These are phyloP conservation scores for Lactarius indigo DNA, from an alignment of 768 basidiomycete genomes.

Conservation along the genomic window DNA sequence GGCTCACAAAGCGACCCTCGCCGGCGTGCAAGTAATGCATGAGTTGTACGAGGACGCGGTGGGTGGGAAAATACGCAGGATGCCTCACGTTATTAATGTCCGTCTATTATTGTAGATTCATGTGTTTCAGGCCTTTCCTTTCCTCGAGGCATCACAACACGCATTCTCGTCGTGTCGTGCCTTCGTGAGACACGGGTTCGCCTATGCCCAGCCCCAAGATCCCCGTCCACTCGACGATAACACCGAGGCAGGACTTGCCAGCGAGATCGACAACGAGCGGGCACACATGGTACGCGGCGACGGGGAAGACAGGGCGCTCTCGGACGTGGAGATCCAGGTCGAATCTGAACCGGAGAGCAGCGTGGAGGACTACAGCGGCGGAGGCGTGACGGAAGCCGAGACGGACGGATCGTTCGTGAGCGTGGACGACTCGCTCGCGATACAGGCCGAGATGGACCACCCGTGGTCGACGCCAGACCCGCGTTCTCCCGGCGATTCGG, in stretches of 20 bases:
- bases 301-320: conserved; percentile 50
- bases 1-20: conserved; percentile 87
- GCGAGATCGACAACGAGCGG: conserved; percentile 67
- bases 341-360: conserved; percentile 17
- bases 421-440: conserved; percentile 15
- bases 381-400: conserved; percentile 20
- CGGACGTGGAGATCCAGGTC: not conserved
- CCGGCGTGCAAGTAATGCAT: conserved; percentile 82
- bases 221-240: conserved; percentile 50
- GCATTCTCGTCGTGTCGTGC: conserved; percentile 68
- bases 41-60: conserved; percentile 92
- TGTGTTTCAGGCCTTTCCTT: conserved; percentile 88
- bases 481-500: conserved; percentile 7
- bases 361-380: not conserved
- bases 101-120: conserved; percentile 55
- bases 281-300: conserved; percentile 71
- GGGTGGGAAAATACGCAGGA: conserved; percentile 30
- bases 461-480: conserved; percentile 1
- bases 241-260: conserved; percentile 58
- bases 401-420: conserved; percentile 15
- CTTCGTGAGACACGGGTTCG: conserved; percentile 62
- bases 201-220: conserved; percentile 46
- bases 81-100: conserved; percentile 2
- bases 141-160: conserved; percentile 59
- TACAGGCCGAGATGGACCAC: conserved; percentile 1